These are phyloP conservation scores for Guyanaporus albipodus DNA, from an alignment of 768 basidiomycete species.

Conservation along the genomic window DNA sequence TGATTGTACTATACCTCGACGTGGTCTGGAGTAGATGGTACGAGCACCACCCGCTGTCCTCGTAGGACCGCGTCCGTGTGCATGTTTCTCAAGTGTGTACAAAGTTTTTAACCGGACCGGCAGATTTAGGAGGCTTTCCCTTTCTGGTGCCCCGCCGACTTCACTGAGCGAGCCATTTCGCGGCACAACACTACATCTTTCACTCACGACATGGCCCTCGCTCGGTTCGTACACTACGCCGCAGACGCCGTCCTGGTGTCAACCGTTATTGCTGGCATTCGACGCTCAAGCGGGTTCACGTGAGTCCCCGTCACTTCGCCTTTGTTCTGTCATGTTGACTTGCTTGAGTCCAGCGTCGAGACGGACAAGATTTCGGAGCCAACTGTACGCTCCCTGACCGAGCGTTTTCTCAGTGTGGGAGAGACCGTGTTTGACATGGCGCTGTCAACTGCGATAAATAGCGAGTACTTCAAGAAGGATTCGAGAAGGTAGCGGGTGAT, in stretches of 20 bases:
- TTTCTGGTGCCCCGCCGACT: slow-evolving; percentile 8
- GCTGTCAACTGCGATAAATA: slow-evolving; percentile 83
- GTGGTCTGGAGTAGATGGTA: slow-evolving; percentile 70
- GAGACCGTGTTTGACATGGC: slow-evolving; percentile 87
- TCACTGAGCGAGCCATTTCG: not conserved
- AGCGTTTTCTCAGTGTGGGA: slow-evolving; percentile 80
- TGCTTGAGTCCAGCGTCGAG: slow-evolving; percentile 49
- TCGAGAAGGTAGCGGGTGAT: slow-evolving; percentile 29
- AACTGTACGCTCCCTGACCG: slow-evolving; percentile 69
- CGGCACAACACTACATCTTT: not conserved
- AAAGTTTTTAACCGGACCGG: not conserved
- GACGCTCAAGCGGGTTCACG: slow-evolving; percentile 86
- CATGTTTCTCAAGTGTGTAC: slow-evolving; percentile 18
- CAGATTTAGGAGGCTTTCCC: slow-evolving; percentile 18
- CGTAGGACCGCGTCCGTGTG: slow-evolving; percentile 44
- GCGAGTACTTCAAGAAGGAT: slow-evolving; percentile 71
- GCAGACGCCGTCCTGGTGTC: slow-evolving; percentile 83
- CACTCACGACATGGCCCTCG: slow-evolving; percentile 47
- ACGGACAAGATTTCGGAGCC: slow-evolving; percentile 70
- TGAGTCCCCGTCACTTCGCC: slow-evolving; percentile 44
- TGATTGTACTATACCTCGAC: slow-evolving; percentile 29
- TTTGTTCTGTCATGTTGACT: not conserved
- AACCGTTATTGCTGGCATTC: slow-evolving; percentile 87
- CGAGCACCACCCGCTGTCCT: slow-evolving; percentile 65
- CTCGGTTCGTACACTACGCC: slow-evolving; percentile 77